Base-by-base conservation (phyloP, 306 rosid genomes). In the Lathyrus oleraceus region DNA sequence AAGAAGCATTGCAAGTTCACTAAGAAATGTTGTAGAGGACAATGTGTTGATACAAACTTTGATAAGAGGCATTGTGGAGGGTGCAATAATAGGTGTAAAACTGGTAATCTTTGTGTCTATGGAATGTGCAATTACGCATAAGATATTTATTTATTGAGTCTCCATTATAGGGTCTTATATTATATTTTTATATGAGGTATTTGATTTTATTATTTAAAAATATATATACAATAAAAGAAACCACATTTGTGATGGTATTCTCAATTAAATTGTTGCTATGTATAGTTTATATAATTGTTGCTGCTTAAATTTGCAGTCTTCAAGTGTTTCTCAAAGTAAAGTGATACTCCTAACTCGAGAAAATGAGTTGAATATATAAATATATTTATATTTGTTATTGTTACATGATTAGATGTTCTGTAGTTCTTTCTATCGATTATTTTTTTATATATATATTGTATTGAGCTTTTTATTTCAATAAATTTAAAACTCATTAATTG, bases 11-110 rank as follows among this genome's bases (percentile, higher is more conserved):
- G 98, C 85, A 82, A 82, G 73, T 93, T 15, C 75, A 84, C 98
- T 0, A 17, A 75, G 2, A 47, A 71, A 1, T 93, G 98, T 35
- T 93, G 98, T 71, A 67, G 91, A 72, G 94, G 97, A 1, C 1
- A 74, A 44, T 93, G 98, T 19, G 92, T 93, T 21, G 53, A 93
- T 9, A 38, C 66, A 15, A 2, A 79, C 0, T 87, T 6, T 25
- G 97, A 93, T 73, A 84, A 90, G 90, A 86, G 96, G 81, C 91
- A 93, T 54, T 93, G 98, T 30, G 96, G 96, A 1, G 14, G 2
- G 6, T 93, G 98, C 82, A 80, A 85, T 78, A 14, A 76, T 25
- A 80, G 73, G 0, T 93, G 98, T 62, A 5, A 32, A 1, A 0
- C 0, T 0, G 88, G 79, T 7, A 13, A 82, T 35, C 84, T 25